phyloP scores from a whole-genome alignment of 2,329 filamentous ascomycete species.

The Curvularia lunata region DNA sequence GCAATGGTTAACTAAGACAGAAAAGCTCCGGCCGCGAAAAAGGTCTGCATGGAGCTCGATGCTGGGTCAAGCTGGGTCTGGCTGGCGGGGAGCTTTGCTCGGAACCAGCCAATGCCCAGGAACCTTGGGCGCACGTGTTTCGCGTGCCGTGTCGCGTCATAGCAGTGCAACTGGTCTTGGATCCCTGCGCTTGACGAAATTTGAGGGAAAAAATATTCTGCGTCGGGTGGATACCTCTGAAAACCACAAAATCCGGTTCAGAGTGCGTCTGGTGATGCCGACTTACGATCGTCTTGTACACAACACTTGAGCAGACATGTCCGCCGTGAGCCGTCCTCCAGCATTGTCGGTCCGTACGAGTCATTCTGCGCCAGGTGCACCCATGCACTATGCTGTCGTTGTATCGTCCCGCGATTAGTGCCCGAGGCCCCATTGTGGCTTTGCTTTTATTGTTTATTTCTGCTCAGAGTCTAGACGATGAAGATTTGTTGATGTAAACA shows the following conservation, averaged over 20 bases:
- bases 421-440: conserved; percentile 8
- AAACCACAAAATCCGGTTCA: not conserved
- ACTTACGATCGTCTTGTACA: not conserved
- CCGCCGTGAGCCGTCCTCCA: not conserved
- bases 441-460: not conserved
- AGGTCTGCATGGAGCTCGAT: conserved; percentile 19
- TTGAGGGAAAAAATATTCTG: not conserved
- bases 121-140: conserved; percentile 16
- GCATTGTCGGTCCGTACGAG: conserved; percentile 4
- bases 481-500: conserved; percentile 1
- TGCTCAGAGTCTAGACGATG: not conserved
- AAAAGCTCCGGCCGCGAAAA: conserved; percentile 8
- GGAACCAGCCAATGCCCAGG: conserved; percentile 17
- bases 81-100: conserved; percentile 13
- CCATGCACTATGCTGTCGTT: conserved; percentile 7
- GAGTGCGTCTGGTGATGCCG: not conserved
- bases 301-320: not conserved
- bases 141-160: conserved; percentile 16
- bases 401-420: conserved; percentile 13
- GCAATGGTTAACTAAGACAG: conserved; percentile 1
- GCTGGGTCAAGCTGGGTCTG: conserved; percentile 4
- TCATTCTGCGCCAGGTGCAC: conserved; percentile 12
- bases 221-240: not conserved
- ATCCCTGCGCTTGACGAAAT: not conserved
- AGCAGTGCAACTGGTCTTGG: conserved; percentile 8